phyloP scores from a whole-genome alignment of 345 rosid genomes.

The Anacardium occidentale region DNA sequence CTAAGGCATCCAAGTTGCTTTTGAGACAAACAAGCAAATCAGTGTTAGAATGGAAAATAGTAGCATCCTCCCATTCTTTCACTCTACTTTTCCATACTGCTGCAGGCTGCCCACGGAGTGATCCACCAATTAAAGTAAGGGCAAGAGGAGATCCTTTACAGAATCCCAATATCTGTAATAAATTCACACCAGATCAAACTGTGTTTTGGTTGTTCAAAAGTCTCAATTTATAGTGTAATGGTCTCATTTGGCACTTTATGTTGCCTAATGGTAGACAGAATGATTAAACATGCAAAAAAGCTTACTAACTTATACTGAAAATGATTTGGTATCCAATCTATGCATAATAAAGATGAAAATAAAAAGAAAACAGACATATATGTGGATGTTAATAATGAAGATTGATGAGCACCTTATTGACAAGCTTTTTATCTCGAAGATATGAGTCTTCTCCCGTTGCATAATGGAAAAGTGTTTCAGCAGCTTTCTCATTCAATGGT shows the following conservation, averaged over 20 bases:
- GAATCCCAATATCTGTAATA: constrained; percentile 41
- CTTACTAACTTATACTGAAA: neutral
- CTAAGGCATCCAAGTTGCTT: constrained; percentile 41
- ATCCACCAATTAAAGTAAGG: constrained; percentile 48
- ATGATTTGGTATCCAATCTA: neutral
- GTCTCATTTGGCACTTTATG: constrained; percentile 18
- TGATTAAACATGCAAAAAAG: neutral
- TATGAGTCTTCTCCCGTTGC: neutral
- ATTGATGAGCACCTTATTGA: constrained; percentile 27
- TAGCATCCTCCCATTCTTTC: constrained; percentile 27
- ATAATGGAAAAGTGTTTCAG: constrained; percentile 21
- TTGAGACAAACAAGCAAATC: constrained; percentile 39
- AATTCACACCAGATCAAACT: constrained; percentile 17
- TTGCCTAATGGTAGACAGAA: neutral
- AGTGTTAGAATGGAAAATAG: constrained; percentile 18
- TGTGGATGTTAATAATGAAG: neutral
- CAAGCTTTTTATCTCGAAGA: constrained; percentile 28
- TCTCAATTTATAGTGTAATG: too few relatives aligned
- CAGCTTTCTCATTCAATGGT: constrained; percentile 36
- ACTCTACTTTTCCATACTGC: constrained; percentile 31
- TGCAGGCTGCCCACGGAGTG: constrained; percentile 36
- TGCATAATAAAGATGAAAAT: neutral
- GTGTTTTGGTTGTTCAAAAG: neutral
- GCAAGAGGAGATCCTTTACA: constrained; percentile 61
- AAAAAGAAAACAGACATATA: neutral